Evolutionary conservation across 352 stramenopile genomes (phyloP), one percentile per base, ranked within the genome.

Genomic region (Phytophthora uliginosa): DNA sequence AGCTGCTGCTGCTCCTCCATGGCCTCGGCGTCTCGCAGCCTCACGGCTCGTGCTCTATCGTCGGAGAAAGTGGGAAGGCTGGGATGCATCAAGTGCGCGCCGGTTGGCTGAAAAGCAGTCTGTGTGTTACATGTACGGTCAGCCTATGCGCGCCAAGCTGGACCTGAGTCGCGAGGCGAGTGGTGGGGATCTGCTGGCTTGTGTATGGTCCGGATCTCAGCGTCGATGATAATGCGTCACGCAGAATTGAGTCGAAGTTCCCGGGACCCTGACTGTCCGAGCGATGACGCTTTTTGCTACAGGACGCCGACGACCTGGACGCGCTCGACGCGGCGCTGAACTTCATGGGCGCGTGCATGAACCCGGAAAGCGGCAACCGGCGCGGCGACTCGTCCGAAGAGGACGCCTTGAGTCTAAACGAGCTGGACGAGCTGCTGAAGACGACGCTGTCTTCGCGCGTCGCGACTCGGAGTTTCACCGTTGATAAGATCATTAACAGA

Each of bases 1-100:
- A 73, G 57, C 38, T 72, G 70, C 56, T 61, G 65, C 60, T 75
- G 74, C 65, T 78, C 74, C 74, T 78, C 74, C 74, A 81, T 81
- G 69, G 60, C 59, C 54, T 63, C 51, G 22, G 53, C 51, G 56
- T 24, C 42, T 24, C 42, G 48, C 56, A 69, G 64, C 69, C 67
- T 60, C 53, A 57, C 69, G 63, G 63, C 67, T 69, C 56, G 50
- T 52, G 57, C 20, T 31, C 18, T 67, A 74, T 64, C 15, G 47
- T 60, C 73, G 71, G 64, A 70, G 73, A 52, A 66, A 75, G 59
- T 68, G 47, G 42, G 10, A 61, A 22, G 61, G 38, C 38, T 45
- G 38, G 28, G 28, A 31, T 45, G 38, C 38, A 17, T 45, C 38
- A 74, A 55, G 60, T 60, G 62, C 18, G 48, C 45, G 65, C 60